Conservation (phyloP, 305 asterid species). For the Lippia alba region DNA sequence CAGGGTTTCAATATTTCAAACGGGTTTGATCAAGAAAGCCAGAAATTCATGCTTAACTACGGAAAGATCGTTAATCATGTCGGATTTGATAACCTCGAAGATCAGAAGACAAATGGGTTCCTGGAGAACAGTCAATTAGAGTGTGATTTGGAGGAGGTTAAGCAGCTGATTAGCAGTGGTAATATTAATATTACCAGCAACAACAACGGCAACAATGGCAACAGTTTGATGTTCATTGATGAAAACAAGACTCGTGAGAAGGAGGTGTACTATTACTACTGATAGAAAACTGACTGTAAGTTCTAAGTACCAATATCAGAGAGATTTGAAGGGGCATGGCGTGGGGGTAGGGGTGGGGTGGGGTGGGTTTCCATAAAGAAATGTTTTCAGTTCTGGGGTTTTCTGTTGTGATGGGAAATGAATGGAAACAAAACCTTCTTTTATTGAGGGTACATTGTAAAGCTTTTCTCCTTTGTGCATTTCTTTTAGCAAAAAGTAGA, state of each 20-base stretch:
- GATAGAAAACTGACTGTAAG: constrained; percentile 30
- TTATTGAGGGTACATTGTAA: constrained; percentile 47
- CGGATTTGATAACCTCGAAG: constrained; percentile 4
- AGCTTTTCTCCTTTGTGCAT: constrained; percentile 41
- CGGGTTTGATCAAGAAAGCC: constrained; percentile 46
- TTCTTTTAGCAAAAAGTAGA: constrained; percentile 33
- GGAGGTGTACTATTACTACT: constrained; percentile 49
- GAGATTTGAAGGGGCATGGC: constrained; percentile 54
- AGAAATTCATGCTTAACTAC: constrained; percentile 48
- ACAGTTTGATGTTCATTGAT: constrained; percentile 43
- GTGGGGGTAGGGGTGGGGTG: not conserved
- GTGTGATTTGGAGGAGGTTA: constrained; percentile 58
- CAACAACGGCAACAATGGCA: constrained; percentile 5
- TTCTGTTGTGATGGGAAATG: constrained; percentile 51
- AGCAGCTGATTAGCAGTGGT: constrained; percentile 50
- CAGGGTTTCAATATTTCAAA: constrained; percentile 19
- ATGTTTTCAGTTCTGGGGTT: constrained; percentile 46
- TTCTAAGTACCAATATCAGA: constrained; percentile 26
- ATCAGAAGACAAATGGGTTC: constrained; percentile 39
- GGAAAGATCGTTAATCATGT: constrained; percentile 28
- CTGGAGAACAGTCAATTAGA: constrained; percentile 40
- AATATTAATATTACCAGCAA: too few relatives aligned
- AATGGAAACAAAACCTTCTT: constrained; percentile 28
- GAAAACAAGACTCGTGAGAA: constrained; percentile 55
- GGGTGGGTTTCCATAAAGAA: constrained; percentile 30